Evolutionary conservation across 441 rosid genomes (phyloP).

Genomic region (Erodium texanum): DNA sequence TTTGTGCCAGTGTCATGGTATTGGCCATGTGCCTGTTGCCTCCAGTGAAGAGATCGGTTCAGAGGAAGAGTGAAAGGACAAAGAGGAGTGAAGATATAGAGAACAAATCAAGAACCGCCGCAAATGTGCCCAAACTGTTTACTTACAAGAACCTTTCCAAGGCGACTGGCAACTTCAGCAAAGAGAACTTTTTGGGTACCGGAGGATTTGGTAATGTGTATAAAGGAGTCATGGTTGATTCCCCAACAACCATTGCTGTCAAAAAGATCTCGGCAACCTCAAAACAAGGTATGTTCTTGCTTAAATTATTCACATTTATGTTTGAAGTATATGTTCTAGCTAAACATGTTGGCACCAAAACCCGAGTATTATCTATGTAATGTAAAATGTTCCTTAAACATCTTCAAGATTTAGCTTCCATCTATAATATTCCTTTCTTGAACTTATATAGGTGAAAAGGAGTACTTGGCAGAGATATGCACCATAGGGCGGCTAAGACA

Average conservation of each 20-base stretch:
- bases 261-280: slow-evolving; percentile 35
- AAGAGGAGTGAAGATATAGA: background rate
- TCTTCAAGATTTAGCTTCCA: background rate
- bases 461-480: slow-evolving; percentile 36
- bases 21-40: background rate
- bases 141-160: background rate
- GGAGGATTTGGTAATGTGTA: slow-evolving; percentile 2
- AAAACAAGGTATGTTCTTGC: slow-evolving; percentile 25
- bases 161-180: background rate
- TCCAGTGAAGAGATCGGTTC: background rate
- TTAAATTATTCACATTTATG: background rate
- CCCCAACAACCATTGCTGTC: slow-evolving; percentile 25
- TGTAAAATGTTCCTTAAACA: background rate
- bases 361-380: background rate
- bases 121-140: background rate
- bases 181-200: background rate
- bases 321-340: background rate
- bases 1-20: background rate
- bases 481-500: slow-evolving; percentile 38
- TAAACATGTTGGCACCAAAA: background rate
- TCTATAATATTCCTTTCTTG: background rate
- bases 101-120: background rate
- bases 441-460: slow-evolving; percentile 20
- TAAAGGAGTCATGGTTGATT: slow-evolving; percentile 23
- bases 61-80: background rate